Percentiles rank a stretch among this genome's conserved stretches.
phyloP scores from a whole-genome alignment of 179 eudicot genomes.

The Camellia oleifera region DNA sequence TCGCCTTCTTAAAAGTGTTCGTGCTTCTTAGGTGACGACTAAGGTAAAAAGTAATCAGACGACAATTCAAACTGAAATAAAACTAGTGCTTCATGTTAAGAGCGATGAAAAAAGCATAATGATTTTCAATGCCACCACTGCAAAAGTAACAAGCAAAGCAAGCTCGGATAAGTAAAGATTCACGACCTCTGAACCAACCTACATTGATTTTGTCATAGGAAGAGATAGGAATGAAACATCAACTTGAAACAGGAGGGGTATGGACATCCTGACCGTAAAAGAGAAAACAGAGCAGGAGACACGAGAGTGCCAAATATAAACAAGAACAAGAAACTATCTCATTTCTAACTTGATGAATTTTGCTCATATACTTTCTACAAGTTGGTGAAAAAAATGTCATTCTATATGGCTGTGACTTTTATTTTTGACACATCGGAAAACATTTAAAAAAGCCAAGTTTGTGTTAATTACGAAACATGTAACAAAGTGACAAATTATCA shows the following conservation, averaged over 20 bases:
- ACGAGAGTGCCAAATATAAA: neutral
- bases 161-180: neutral
- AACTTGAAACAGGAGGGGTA: neutral
- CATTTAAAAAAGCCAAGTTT: neutral
- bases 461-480: neutral
- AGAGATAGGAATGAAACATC: neutral
- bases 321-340: too few species aligned
- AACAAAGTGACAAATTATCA: neutral
- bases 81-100: neutral
- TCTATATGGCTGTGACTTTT: too few species aligned
- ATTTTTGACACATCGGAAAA: neutral
- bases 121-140: neutral
- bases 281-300: neutral
- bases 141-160: neutral
- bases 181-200: neutral
- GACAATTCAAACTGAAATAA: neutral
- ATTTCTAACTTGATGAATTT: neutral
- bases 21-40: neutral
- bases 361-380: neutral
- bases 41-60: neutral
- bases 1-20: too few species aligned
- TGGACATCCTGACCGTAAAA: neutral
- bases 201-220: neutral
- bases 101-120: neutral
- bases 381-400: neutral